Base-by-base conservation (phyloP, 164 flowering plant genomes). In the Dillenia suffruticosa region DNA sequence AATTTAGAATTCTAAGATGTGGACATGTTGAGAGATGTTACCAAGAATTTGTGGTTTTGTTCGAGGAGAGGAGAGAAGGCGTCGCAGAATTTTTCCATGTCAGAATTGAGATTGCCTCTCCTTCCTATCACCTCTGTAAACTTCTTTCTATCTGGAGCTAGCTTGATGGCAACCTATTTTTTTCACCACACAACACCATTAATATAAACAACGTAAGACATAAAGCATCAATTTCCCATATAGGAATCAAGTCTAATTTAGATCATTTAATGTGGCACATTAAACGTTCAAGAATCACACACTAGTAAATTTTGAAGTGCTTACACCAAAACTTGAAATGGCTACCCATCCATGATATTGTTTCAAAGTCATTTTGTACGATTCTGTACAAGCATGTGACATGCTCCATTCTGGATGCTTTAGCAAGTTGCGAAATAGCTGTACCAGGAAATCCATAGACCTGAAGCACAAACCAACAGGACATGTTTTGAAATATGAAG, bases 61-160 rank as follows among this genome's bases (percentile, higher is more conserved):
- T 72, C 72, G 44, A 92, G 85, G 22, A 85, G 67, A 16, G 92
- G 96, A 57, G 90, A 51, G 63, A 90, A 92, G 15, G 69, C 68
- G 1, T 78, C 51, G 69, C 87, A 81, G 65, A 92, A 92, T 53
- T 77, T 76, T 63, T 84, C 85, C 68, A 92, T 92, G 68, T 94
- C 97, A 44, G 77, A 76, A 63, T 74, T 68, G 44, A 84, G 48
- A 64, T 90, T 84, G 40, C 84, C 94, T 8, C 68, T 57, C n/a
- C 84, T 83, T 10, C 84, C 82, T 32, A 94, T 51, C 19, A 91
- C 91, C 7, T 86, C 89, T 89, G 86, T 84, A 74, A 94, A 94
- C 75, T 87, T 94, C 72, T 83, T 91, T 81, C 97, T 89, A 64
- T 91, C 97, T 10, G 98, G 98, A 54, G 91, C 98, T 69, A 94